These are phyloP conservation scores for Dictyostelium purpureum DNA, from an alignment of 78 protist genomes.

Conservation along the genomic window DNA sequence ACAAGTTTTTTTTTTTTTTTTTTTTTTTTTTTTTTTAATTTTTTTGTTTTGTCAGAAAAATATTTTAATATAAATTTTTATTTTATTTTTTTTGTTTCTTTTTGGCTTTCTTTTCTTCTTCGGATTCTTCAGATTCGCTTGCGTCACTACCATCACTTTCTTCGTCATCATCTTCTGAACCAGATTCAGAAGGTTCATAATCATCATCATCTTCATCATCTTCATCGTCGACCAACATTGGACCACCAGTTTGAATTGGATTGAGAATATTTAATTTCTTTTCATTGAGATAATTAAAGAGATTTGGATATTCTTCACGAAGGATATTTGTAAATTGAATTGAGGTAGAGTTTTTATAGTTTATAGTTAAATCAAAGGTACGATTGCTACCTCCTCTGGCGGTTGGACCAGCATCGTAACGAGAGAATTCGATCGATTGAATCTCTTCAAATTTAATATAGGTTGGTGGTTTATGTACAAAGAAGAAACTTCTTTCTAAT, in stretches of 20 bases:
- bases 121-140: background rate
- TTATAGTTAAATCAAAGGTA: slow-evolving; percentile 60
- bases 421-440: slow-evolving; percentile 52
- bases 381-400: slow-evolving; percentile 31
- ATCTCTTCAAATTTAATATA: slow-evolving; percentile 64
- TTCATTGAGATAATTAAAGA: slow-evolving; percentile 26
- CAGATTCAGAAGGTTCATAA: slow-evolving; percentile 46
- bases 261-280: slow-evolving; percentile 22
- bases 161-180: background rate
- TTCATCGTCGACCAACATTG: slow-evolving; percentile 15
- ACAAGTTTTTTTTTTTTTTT: background rate
- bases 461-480: slow-evolving; percentile 86
- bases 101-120: slow-evolving; percentile 38
- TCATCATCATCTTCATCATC: slow-evolving; percentile 73
- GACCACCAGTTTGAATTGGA: background rate
- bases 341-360: slow-evolving; percentile 12
- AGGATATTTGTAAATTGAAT: slow-evolving; percentile 54
- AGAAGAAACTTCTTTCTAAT: slow-evolving; percentile 79
- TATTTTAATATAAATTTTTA: background rate
- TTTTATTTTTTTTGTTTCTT: slow-evolving; percentile 12
- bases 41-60: background rate
- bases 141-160: background rate
- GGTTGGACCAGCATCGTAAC: background rate
- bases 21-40: background rate
- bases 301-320: slow-evolving; percentile 45